Conservation (phyloP, 805 yeast genomes). For the Lachancea sp. region DNA sequence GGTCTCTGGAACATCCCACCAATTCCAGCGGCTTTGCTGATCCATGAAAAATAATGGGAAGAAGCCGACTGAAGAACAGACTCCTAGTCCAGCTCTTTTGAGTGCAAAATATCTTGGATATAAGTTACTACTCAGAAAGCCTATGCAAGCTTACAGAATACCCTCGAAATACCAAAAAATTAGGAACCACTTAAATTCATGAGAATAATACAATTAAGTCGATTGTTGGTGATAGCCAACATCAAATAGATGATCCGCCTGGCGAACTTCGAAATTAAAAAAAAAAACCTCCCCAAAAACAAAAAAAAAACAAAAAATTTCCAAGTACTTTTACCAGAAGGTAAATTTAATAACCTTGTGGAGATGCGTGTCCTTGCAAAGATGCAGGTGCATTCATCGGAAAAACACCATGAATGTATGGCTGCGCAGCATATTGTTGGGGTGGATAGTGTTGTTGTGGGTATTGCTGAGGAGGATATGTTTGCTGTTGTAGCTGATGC, state of each 20-base stretch:
- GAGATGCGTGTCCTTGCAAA: slow-evolving; percentile 9
- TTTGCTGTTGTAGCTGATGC: background rate
- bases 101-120: too few species aligned
- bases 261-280: background rate
- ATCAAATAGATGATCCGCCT: background rate
- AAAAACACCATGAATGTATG: slow-evolving; percentile 1
- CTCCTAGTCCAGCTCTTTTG: too few species aligned
- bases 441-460: slow-evolving; percentile 6
- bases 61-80: too few species aligned
- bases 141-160: too few species aligned
- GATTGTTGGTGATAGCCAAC: background rate
- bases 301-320: background rate
- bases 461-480: background rate
- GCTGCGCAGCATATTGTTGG: slow-evolving; percentile 5
- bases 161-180: background rate
- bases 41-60: too few species aligned
- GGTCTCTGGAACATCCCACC: too few species aligned
- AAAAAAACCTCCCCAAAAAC: slow-evolving; percentile 7
- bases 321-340: background rate
- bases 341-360: slow-evolving; percentile 8
- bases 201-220: background rate
- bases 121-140: too few species aligned
- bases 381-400: slow-evolving; percentile 14
- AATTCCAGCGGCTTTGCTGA: too few species aligned
- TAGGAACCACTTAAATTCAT: background rate